Evolutionary conservation across 169 alveolate genomes (phyloP), one percentile per base, ranked within the genome.

Genomic region (Haemoproteus tartakovskyi): DNA sequence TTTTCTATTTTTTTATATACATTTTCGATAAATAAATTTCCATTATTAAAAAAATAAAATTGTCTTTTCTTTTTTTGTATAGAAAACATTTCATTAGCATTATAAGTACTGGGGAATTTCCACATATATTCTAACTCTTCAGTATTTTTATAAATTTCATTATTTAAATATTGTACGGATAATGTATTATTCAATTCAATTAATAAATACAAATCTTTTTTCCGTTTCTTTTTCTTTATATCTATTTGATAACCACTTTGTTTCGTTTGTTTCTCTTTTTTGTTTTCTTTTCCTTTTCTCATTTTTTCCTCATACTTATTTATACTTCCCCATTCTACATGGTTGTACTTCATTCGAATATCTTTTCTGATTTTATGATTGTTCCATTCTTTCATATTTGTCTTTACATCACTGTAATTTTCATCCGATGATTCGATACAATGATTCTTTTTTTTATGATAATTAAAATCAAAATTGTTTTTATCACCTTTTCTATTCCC

Each of bases 41-140:
- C 84, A 45, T 74, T 57, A 14, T 74, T 74, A 74, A 74, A 74
- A 74, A 74, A 74, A 11, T 57, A 78, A n/a, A 56, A 57, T 74
- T 74, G 78, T 11, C 47, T 56, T 74, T 74, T 74, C 26, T 74
- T 43, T 21, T 74, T 74, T 56, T 74, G 78, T 16, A 74, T 8
- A n/a, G n/a, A n/a, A 27, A 57, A 74, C 37, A 45, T 48, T 27
- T 57, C 43, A 40, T 54, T 56, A 6, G 41, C 62, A 18, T 62
- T 37, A 26, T 45, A 57, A 12, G 16, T 45, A 38, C 22, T 57
- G 27, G 21, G 43, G 2, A 45, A 12, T 3, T 45, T 16, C 1
- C 59, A 9, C 4, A 16, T 11, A 4, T 29, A 14, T 11, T 45
- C 29, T 57, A 36, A 57, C 22, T 43, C 5, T 27, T 74, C 56